phyloP scores from a whole-genome alignment of 768 basidiomycete species.

The Lepiota venenata region DNA sequence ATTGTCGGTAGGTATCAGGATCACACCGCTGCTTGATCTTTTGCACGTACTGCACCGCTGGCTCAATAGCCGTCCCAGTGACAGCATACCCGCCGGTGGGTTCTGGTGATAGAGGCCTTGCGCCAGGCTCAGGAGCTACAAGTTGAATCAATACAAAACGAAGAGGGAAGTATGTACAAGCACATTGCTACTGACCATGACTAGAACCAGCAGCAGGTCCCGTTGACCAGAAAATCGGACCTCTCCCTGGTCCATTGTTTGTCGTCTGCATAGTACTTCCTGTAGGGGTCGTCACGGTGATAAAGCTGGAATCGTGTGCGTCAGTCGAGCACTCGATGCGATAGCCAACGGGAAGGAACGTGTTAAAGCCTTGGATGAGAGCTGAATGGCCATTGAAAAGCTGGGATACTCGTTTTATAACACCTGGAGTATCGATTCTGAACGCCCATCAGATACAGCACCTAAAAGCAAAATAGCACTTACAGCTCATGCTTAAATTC shows the following conservation, averaged over 20 bases:
- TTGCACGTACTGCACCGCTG: conserved; percentile 92
- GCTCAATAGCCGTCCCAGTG: conserved; percentile 54
- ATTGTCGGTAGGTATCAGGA: conserved; percentile 79
- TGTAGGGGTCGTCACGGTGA: conserved; percentile 76
- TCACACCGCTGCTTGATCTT: conserved; percentile 96
- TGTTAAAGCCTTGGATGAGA: conserved; percentile 98
- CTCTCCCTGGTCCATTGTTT: conserved; percentile 37
- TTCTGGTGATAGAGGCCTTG: conserved; percentile 10
- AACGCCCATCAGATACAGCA: neutral
- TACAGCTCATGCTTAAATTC: conserved; percentile 95
- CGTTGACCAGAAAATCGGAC: conserved; percentile 36
- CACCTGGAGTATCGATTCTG: conserved; percentile 96
- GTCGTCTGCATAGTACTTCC: conserved; percentile 62
- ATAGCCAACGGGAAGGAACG: conserved; percentile 93
- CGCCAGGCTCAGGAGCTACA: conserved; percentile 25
- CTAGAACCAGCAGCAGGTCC: conserved; percentile 14
- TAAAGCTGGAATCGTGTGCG: conserved; percentile 57
- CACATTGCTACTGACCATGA: conserved; percentile 8
- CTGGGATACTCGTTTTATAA: conserved; percentile 91
- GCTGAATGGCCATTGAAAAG: conserved; percentile 88
- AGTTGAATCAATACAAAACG: conserved; percentile 1
- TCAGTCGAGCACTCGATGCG: conserved; percentile 81
- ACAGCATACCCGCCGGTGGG: conserved; percentile 22
- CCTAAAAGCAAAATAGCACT: conserved; percentile 25
- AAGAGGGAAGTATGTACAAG: neutral